Conservation (phyloP, 139 green algal species). For the Chlamydomonas asymmetrica region DNA sequence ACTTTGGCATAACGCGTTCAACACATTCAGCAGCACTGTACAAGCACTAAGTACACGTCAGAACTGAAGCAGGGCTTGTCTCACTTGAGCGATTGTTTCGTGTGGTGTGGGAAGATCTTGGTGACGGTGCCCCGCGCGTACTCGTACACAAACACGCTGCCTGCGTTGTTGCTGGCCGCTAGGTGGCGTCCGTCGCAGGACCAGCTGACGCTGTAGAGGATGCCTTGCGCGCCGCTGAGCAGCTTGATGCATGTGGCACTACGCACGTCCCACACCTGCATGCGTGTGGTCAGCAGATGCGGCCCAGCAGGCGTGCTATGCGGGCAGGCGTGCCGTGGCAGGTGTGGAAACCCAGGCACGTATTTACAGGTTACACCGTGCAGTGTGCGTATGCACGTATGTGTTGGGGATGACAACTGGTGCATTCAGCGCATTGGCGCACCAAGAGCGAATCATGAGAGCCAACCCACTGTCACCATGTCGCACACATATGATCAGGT, state of each 20-base stretch:
- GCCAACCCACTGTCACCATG: no score
- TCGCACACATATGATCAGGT: no score
- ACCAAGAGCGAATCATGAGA: no score
- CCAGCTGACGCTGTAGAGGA: constrained; percentile 51
- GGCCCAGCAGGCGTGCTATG: not conserved
- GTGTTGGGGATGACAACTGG: no score
- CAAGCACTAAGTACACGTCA: no score
- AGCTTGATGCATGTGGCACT: constrained; percentile 20
- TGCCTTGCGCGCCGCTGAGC: constrained; percentile 9
- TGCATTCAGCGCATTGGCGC: no score
- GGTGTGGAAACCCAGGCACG: no score
- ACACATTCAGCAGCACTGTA: no score
- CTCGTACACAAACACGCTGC: constrained; percentile 45
- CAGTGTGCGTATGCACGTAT: no score
- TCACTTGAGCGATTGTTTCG: constrained; percentile 26
- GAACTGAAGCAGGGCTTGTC: not conserved
- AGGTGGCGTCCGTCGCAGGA: constrained; percentile 39
- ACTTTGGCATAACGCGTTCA: no score
- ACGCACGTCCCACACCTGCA: constrained; percentile 49
- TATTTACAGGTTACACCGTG: no score
- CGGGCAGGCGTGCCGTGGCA: no score
- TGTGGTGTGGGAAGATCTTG: constrained; percentile 36
- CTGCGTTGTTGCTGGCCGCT: constrained; percentile 27
- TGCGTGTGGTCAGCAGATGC: not conserved
- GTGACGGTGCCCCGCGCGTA: constrained; percentile 28